These are phyloP conservation scores for Sclerotinia nivalis DNA, from an alignment of 2,329 filamentous ascomycete genomes.

Conservation along the genomic window DNA sequence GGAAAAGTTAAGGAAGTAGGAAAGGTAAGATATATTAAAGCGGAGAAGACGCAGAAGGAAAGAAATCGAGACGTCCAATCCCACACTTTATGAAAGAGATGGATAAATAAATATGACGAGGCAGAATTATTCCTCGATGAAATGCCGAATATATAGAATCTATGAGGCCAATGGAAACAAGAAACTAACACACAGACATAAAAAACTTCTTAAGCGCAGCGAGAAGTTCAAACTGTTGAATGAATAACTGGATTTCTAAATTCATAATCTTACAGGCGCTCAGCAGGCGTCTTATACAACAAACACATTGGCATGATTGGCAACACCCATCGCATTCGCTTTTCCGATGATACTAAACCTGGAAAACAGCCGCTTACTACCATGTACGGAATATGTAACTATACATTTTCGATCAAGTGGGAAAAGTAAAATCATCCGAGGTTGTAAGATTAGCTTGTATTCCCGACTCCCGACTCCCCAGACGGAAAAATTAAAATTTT, in stretches of 20 bases:
- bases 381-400: constrained; percentile 1
- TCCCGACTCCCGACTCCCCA: not conserved
- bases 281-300: constrained; percentile 21
- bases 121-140: not conserved
- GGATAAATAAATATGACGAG: not conserved
- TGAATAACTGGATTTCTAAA: constrained; percentile 16
- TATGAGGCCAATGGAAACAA: constrained; percentile 8
- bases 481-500: constrained; percentile 12
- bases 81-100: constrained; percentile 13
- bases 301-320: constrained; percentile 15
- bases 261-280: constrained; percentile 16
- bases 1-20: not conserved
- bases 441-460: not conserved
- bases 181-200: constrained; percentile 12
- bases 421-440: not conserved
- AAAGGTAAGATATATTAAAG: constrained; percentile 9
- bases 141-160: constrained; percentile 19
- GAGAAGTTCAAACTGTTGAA: constrained; percentile 8
- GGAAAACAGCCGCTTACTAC: constrained; percentile 24
- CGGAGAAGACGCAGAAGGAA: constrained; percentile 6
- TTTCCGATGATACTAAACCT: constrained; percentile 21
- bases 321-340: constrained; percentile 5
- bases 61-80: not conserved
- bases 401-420: not conserved
- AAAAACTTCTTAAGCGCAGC: constrained; percentile 19